phyloP scores from a whole-genome alignment of 2,329 filamentous ascomycete species.

The Beauveria scarabaeidicola region DNA sequence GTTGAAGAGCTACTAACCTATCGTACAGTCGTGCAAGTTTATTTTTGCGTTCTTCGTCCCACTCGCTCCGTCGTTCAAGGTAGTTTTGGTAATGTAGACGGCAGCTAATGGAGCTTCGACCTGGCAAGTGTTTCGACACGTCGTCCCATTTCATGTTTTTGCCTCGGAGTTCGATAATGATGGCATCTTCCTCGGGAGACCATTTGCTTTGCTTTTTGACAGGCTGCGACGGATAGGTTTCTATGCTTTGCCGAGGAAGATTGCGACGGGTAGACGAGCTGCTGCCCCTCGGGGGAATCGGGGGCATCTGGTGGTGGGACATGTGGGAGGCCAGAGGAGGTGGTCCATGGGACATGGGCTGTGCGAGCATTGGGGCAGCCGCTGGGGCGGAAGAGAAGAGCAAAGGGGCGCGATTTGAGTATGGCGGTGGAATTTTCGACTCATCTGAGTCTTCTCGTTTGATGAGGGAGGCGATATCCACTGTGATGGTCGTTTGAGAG shows the following conservation, averaged over 20 bases:
- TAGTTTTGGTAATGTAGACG: constrained; percentile 96
- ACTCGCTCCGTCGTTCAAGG: constrained; percentile 82
- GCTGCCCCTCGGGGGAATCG: not conserved
- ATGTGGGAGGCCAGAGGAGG: constrained; percentile 9
- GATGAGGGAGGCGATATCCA: constrained; percentile 92
- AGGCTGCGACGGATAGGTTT: constrained; percentile 55
- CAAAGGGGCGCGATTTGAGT: constrained; percentile 26
- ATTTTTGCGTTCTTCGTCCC: constrained; percentile 97
- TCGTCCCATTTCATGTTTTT: constrained; percentile 98
- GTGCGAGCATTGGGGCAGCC: constrained; percentile 15
- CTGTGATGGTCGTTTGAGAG: constrained; percentile 45
- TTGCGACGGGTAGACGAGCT: not conserved
- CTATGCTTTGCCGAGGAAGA: constrained; percentile 30
- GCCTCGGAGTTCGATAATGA: constrained; percentile 85
- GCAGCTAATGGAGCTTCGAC: constrained; percentile 88
- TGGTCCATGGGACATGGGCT: constrained; percentile 7
- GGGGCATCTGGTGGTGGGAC: constrained; percentile 1
- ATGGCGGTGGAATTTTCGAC: constrained; percentile 33
- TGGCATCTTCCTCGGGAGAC: constrained; percentile 85
- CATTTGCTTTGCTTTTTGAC: constrained; percentile 96
- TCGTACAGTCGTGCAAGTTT: constrained; percentile 92
- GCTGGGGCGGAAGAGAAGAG: not conserved
- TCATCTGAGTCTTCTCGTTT: constrained; percentile 68
- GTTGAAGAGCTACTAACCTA: constrained; percentile 52
- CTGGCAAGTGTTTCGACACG: constrained; percentile 83